phyloP scores from a whole-genome alignment of 2,329 filamentous ascomycete species.

The Fusarium longipes region DNA sequence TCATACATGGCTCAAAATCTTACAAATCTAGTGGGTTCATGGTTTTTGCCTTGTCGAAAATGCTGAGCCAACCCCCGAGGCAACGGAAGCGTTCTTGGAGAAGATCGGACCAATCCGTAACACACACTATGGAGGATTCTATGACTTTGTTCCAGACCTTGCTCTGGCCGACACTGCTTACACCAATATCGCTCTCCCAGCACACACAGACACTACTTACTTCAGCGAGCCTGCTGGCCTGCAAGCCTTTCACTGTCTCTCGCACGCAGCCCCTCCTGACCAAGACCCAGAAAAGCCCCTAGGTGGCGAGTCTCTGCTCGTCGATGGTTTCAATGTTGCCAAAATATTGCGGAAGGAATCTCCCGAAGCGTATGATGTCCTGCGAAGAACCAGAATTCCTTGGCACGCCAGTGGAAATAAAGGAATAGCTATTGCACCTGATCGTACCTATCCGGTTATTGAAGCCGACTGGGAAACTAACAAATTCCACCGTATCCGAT shows the following conservation, averaged over 20 bases:
- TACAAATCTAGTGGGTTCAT: constrained; percentile 64
- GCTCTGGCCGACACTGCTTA: constrained; percentile 92
- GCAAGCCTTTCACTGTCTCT: constrained; percentile 92
- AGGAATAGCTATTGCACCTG: constrained; percentile 82
- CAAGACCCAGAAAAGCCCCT: constrained; percentile 48
- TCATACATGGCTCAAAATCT: constrained; percentile 9
- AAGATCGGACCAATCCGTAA: constrained; percentile 87
- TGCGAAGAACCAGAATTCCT: constrained; percentile 70
- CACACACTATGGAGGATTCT: constrained; percentile 87
- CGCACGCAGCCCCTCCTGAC: constrained; percentile 64
- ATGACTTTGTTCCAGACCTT: constrained; percentile 89
- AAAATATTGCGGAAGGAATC: constrained; percentile 65
- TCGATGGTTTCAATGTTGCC: constrained; percentile 87
- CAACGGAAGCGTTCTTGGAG: constrained; percentile 79
- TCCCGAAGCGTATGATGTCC: constrained; percentile 64
- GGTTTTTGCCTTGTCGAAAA: constrained; percentile 83
- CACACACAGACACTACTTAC: constrained; percentile 96
- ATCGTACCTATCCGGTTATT: constrained; percentile 77
- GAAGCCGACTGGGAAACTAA: constrained; percentile 60
- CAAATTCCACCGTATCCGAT: constrained; percentile 73
- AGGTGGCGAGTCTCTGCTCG: constrained; percentile 83
- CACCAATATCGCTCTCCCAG: constrained; percentile 82
- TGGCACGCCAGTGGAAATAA: constrained; percentile 92
- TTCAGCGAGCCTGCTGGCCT: constrained; percentile 92
- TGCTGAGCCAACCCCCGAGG: constrained; percentile 73